phyloP scores from a whole-genome alignment of 208 protist genomes.

The Histomonas meleagridis region DNA sequence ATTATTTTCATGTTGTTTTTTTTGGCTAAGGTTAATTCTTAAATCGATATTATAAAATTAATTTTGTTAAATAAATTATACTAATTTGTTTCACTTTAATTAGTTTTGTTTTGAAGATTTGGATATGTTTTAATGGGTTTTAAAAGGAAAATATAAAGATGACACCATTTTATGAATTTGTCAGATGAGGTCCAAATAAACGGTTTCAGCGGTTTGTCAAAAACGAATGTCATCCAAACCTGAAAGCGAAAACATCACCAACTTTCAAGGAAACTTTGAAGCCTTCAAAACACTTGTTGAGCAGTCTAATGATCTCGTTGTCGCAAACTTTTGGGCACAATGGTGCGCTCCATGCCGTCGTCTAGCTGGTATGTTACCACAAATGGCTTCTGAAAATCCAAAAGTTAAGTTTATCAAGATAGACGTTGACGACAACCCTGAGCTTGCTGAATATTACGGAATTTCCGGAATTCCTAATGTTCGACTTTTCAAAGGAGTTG shows the following conservation, averaged over 20 bases:
- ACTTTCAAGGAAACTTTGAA: background rate
- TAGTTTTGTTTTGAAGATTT: too few relatives aligned
- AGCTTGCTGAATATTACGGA: background rate
- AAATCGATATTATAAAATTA: too few relatives aligned
- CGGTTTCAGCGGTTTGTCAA: too few relatives aligned
- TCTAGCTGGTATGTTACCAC: conserved; percentile 30
- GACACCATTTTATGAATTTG: too few relatives aligned
- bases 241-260: background rate
- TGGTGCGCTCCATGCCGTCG: conserved; percentile 34
- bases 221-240: too few relatives aligned
- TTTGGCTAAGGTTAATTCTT: too few relatives aligned
- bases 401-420: conserved; percentile 27
- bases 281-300: background rate
- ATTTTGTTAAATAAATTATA: too few relatives aligned
- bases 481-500: conserved; percentile 22
- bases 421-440: conserved; percentile 31
- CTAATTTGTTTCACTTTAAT: too few relatives aligned
- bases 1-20: too few relatives aligned
- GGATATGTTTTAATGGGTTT: too few relatives aligned
- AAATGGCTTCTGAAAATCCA: conserved; percentile 11
- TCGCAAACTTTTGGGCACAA: conserved; percentile 22
- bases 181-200: too few relatives aligned
- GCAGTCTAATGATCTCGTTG: background rate
- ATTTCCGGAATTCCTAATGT: conserved; percentile 29
- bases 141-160: too few relatives aligned